A percentile compares a stretch with the other conserved stretches of the same genome.
These are phyloP conservation scores for Pseudogymnoascus sp. DNA, from an alignment of 2,329 filamentous ascomycete species.

Conservation along the genomic window DNA sequence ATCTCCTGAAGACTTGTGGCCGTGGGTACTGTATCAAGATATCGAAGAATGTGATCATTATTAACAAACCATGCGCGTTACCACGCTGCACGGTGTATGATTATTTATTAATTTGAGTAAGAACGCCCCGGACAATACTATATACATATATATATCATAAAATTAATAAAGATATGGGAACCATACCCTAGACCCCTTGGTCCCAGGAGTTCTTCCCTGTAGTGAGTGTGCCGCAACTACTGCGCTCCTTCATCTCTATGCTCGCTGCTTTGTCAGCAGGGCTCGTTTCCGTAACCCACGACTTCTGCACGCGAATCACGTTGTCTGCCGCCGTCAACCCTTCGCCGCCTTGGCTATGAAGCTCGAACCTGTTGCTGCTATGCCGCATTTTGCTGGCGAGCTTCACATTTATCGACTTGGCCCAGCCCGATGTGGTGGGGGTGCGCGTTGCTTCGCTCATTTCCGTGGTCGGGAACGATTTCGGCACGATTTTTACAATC, in stretches of 20 bases:
- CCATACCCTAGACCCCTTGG: background rate
- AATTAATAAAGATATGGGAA: background rate
- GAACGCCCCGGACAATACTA: background rate
- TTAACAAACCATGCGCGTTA: background rate
- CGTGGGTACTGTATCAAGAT: background rate
- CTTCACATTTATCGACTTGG: background rate
- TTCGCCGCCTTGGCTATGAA: background rate
- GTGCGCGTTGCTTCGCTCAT: background rate
- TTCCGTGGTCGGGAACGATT: conserved; percentile 9
- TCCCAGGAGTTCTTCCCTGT: background rate
- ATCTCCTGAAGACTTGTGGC: background rate
- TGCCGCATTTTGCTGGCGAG: background rate
- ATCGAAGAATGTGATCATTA: background rate
- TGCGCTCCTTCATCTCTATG: background rate
- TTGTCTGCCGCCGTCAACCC: background rate
- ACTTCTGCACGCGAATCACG: background rate
- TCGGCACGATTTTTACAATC: conserved; percentile 16
- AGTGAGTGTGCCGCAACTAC: background rate
- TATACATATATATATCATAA: background rate
- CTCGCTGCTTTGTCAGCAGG: background rate
- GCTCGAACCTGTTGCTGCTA: background rate
- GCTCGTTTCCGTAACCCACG: background rate
- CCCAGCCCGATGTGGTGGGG: background rate
- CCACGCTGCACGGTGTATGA: background rate
- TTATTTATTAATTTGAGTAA: background rate